Base-by-base conservation (phyloP, 2,329 filamentous ascomycete species). In the Blastomyces percursus region DNA sequence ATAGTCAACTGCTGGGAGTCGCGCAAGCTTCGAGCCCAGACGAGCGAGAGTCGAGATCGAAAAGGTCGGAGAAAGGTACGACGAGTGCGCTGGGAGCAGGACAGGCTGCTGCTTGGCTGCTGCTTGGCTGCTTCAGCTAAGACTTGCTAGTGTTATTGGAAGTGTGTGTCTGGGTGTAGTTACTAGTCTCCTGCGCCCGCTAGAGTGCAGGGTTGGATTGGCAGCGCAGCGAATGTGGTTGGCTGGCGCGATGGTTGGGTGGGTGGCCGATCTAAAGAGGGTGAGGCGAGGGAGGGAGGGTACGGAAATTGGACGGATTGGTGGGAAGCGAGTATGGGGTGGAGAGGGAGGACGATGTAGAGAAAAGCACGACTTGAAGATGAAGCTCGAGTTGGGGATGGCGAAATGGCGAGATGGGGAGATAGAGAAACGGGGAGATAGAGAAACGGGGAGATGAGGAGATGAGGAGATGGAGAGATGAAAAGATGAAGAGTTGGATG, bases 131-230 rank as follows among this genome's bases (percentile, higher is more conserved):
- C 27, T 38, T 35, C 30, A 56, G 54, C 54, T 40, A 56, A 40
- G 54, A 40, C 9, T 38, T 21, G 54, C 54, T 56, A 56, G 54
- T 56, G 54, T 56, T 32, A 56, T 56, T 56, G 54, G 32, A 56
- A 56, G 54, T 56, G 54, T 56, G 32, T 56, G 19, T 56, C 32
- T 38, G 32, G 54, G 54, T 56, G 54, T n/a, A 56, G 54, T 35
- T 40, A 40, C 54, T 35, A 56, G 54, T 21, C 54, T 56, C 40
- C 54, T 56, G 54, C 35, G 54, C 32, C 30, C 54, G 54, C 54
- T 38, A 56, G 35, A 56, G 27, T 56, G 7, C 54, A 56, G 54
- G 54, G 54, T 56, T 56, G 54, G 54, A 35, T 56, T 56, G 54
- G 54, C 54, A 56, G 54, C n/a, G 3, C 30, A 56, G 54, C 54